A percentile compares a stretch with the other conserved stretches of the same genome.
Evolutionary conservation across 2,329 filamentous ascomycete genomes (phyloP).

Genomic region (Chaetomiaceae sp.): DNA sequence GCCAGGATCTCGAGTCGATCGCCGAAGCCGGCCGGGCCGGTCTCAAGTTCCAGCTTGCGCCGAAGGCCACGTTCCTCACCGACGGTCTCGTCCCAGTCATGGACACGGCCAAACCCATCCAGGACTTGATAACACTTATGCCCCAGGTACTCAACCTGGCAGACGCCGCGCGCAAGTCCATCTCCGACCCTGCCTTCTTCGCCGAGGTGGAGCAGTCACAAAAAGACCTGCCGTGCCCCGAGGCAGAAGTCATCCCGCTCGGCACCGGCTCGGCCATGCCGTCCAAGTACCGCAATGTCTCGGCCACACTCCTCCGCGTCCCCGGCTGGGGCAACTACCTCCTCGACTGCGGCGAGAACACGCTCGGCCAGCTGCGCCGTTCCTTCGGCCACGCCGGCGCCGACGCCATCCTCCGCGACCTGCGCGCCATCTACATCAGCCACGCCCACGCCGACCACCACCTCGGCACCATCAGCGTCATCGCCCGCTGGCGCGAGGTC

Average conservation of each 20-base stretch:
- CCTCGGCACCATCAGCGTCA: slow-evolving; percentile 74
- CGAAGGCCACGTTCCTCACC: slow-evolving; percentile 43
- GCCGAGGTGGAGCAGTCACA: slow-evolving; percentile 48
- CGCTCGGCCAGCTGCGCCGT: slow-evolving; percentile 78
- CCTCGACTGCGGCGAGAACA: slow-evolving; percentile 89
- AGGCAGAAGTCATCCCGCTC: slow-evolving; percentile 79
- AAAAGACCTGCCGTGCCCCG: slow-evolving; percentile 63
- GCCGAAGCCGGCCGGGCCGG: slow-evolving; percentile 38
- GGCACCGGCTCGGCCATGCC: slow-evolving; percentile 89
- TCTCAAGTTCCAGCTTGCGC: slow-evolving; percentile 44
- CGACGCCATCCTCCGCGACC: slow-evolving; percentile 65
- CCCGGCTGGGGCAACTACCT: slow-evolving; percentile 85
- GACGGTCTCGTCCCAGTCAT: slow-evolving; percentile 46
- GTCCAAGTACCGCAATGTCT: slow-evolving; percentile 94
- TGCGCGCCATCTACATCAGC: slow-evolving; percentile 86
- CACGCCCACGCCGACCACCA: slow-evolving; percentile 97
- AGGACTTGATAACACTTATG: slow-evolving; percentile 31
- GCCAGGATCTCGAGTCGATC: slow-evolving; percentile 5
- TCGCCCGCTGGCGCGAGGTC: slow-evolving; percentile 70
- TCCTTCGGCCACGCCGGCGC: slow-evolving; percentile 63
- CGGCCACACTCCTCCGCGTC: slow-evolving; percentile 76
- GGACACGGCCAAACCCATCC: slow-evolving; percentile 40
- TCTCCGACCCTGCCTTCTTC: slow-evolving; percentile 43
- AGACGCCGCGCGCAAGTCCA: slow-evolving; percentile 39
- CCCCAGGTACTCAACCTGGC: slow-evolving; percentile 50